These are phyloP conservation scores for Glebionis coronaria DNA, from an alignment of 129 eudicot genomes.

Conservation along the genomic window DNA sequence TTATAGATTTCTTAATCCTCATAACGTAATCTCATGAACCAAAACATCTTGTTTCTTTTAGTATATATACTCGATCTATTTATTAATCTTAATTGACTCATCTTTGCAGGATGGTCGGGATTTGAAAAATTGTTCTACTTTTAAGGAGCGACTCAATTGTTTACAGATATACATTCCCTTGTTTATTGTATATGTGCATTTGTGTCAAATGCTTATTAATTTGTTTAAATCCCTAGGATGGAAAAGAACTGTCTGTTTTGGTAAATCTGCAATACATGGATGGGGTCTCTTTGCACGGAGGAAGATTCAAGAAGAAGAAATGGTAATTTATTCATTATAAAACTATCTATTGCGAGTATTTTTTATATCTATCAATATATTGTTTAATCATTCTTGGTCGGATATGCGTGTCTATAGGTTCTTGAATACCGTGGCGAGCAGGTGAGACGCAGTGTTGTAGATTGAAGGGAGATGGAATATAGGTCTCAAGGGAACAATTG, in stretches of 20 bases:
- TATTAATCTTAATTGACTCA: not conserved
- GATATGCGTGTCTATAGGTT: constrained; percentile 21
- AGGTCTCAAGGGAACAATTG: constrained; percentile 73
- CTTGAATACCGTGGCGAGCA: too few species aligned
- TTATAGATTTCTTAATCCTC: too few species aligned
- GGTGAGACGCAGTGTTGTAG: constrained; percentile 50
- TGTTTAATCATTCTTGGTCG: not conserved
- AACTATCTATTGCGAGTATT: not conserved
- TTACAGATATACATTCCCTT: constrained; percentile 46
- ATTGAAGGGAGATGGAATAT: constrained; percentile 64
- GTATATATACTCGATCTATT: too few species aligned
- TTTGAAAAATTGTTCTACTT: constrained; percentile 43
- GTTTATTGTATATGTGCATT: not conserved
- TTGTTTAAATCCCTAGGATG: constrained; percentile 46
- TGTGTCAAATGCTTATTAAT: constrained; percentile 7
- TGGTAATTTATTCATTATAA: too few species aligned
- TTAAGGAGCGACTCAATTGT: constrained; percentile 59
- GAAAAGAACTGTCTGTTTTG: constrained; percentile 58
- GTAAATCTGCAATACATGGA: constrained; percentile 93
- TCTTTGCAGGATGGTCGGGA: constrained; percentile 34
- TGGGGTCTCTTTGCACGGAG: constrained; percentile 98
- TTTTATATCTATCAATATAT: too few species aligned
- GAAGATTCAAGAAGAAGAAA: constrained; percentile 45
- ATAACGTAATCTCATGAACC: too few species aligned
- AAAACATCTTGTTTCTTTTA: too few species aligned